Percentiles rank a stretch among this genome's conserved stretches.
Evolutionary conservation across 306 rosid genomes (phyloP).

Genomic region (Sechiopsis laciniata): DNA sequence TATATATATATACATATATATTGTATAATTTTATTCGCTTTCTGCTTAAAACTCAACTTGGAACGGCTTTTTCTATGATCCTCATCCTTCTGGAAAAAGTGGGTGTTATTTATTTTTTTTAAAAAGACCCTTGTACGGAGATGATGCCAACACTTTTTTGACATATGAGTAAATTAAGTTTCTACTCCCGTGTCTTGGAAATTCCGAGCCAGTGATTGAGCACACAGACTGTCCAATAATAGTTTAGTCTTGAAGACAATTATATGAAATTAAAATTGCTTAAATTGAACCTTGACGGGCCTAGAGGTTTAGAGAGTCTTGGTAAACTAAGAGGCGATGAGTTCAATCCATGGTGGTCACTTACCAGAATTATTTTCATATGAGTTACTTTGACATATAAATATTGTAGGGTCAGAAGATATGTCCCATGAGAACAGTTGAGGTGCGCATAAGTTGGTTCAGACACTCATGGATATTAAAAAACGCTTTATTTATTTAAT

Average conservation of each 20-base stretch:
- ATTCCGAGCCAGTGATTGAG: background rate
- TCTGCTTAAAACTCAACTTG: background rate
- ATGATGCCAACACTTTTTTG: background rate
- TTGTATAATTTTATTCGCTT: too few relatives aligned
- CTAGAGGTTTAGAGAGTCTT: too few relatives aligned
- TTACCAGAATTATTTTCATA: too few relatives aligned
- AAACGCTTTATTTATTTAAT: background rate
- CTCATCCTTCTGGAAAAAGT: background rate
- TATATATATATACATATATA: too few relatives aligned
- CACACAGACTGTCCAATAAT: background rate
- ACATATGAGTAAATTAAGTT: background rate
- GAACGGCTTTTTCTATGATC: background rate
- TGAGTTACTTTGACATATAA: too few relatives aligned
- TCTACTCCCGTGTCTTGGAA: background rate
- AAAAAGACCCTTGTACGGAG: background rate
- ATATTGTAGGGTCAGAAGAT: too few relatives aligned
- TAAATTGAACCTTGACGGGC: too few relatives aligned
- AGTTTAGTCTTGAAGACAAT: background rate
- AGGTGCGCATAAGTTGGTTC: too few relatives aligned
- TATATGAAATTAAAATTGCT: background rate
- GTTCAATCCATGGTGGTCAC: too few relatives aligned
- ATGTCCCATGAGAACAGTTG: too few relatives aligned
- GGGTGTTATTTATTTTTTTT: background rate
- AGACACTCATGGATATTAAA: background rate
- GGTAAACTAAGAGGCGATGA: too few relatives aligned